Evolutionary conservation across 768 basidiomycete genomes (phyloP).

Genomic region (Porphyrellus cyaneotinctus): DNA sequence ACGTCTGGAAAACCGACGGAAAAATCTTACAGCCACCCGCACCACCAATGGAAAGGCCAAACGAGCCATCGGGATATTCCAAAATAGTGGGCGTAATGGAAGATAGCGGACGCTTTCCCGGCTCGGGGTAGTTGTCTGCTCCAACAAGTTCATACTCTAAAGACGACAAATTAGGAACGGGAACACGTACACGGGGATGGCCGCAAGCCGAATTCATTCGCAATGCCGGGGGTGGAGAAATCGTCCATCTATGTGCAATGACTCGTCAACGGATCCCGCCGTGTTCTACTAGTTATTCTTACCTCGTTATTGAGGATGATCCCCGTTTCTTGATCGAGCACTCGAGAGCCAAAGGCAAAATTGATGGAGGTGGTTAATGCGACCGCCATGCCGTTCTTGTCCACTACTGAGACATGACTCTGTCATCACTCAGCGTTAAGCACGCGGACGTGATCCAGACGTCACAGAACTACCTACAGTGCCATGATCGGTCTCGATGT

Average conservation of each 20-base stretch:
- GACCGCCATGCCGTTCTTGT: slow-evolving; percentile 83
- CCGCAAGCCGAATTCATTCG: slow-evolving; percentile 79
- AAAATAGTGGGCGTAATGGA: slow-evolving; percentile 80
- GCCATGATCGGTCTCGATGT: slow-evolving; percentile 77
- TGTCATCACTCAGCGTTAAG: slow-evolving; percentile 26
- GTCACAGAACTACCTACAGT: slow-evolving; percentile 41
- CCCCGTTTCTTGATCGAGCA: slow-evolving; percentile 84
- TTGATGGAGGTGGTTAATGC: slow-evolving; percentile 88
- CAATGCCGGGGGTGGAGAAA: slow-evolving; percentile 80
- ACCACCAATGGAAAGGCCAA: slow-evolving; percentile 74
- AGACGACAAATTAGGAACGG: neutral
- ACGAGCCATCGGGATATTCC: slow-evolving; percentile 67
- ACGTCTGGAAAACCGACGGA: slow-evolving; percentile 68
- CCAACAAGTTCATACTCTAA: neutral
- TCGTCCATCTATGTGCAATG: slow-evolving; percentile 68
- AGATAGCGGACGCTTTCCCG: slow-evolving; percentile 86
- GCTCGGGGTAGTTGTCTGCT: slow-evolving; percentile 82
- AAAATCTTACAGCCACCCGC: slow-evolving; percentile 89
- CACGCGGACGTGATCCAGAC: slow-evolving; percentile 1
- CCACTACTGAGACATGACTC: slow-evolving; percentile 84
- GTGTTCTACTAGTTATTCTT: neutral
- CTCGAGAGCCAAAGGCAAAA: slow-evolving; percentile 81
- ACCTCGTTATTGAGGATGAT: slow-evolving; percentile 88
- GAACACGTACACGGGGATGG: slow-evolving; percentile 68
- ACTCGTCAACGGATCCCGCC: neutral